Evolutionary conservation across 495 filamentous ascomycete species (phyloP).

Genomic region (Aspergillus nidulans): DNA sequence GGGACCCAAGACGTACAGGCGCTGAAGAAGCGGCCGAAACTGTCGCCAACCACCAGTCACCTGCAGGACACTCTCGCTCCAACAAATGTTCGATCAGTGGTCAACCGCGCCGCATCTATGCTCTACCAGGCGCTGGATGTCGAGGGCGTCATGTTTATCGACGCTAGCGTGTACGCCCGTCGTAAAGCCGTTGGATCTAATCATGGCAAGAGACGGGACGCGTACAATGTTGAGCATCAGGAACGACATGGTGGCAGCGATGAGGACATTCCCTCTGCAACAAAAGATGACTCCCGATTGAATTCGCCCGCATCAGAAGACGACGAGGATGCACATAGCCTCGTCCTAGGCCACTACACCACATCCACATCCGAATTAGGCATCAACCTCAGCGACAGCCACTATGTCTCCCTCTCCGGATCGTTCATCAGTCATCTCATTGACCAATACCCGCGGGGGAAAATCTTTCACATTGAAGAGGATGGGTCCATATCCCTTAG

Average conservation of each 20-base stretch:
- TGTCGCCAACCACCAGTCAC: conserved; percentile 22
- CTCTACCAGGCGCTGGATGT: conserved; percentile 26
- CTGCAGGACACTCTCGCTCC: conserved; percentile 21
- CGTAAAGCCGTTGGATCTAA: conserved; percentile 16
- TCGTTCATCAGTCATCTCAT: conserved; percentile 43
- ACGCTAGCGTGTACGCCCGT: conserved; percentile 23
- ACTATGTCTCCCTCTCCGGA: conserved; percentile 31
- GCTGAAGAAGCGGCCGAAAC: conserved; percentile 9
- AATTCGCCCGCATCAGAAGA: not conserved
- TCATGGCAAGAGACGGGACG: not conserved
- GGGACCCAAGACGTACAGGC: not conserved
- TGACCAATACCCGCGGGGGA: conserved; percentile 49
- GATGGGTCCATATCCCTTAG: conserved; percentile 27
- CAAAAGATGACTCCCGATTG: not conserved
- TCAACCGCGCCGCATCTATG: conserved; percentile 19
- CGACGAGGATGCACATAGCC: conserved; percentile 12
- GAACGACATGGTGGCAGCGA: not conserved
- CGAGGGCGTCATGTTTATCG: conserved; percentile 24
- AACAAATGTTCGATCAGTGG: conserved; percentile 17
- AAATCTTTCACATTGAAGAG: conserved; percentile 54
- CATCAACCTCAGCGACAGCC: conserved; percentile 9
- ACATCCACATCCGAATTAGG: conserved; percentile 13
- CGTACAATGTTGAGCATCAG: conserved; percentile 1
- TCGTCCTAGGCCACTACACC: conserved; percentile 21
- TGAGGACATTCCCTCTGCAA: not conserved